Conservation (phyloP, 1,284 basidiomycete species). For the Marasmius oreades region DNA sequence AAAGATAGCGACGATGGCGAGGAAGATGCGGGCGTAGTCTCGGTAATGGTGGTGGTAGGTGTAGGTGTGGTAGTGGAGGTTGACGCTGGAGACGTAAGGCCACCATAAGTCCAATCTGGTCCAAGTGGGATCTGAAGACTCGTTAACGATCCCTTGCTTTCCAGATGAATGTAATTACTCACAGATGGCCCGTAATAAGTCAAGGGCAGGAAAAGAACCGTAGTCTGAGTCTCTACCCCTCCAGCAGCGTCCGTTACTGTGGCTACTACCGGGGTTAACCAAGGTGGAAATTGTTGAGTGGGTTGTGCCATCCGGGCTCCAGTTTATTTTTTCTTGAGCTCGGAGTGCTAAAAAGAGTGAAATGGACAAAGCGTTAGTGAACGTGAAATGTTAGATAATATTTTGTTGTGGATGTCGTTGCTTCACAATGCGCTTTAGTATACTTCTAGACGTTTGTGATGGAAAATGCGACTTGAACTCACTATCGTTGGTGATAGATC, state of each 20-base stretch:
- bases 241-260: slow-evolving; percentile 49
- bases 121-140: slow-evolving; percentile 14
- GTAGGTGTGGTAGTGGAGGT: slow-evolving; percentile 23
- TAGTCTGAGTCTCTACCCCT: slow-evolving; percentile 45
- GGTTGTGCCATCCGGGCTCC: slow-evolving; percentile 44
- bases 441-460: no score
- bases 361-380: no score
- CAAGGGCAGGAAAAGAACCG: slow-evolving; percentile 54
- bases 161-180: slow-evolving; percentile 29
- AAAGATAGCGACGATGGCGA: slow-evolving; percentile 20
- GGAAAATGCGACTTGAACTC: no score
- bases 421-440: no score
- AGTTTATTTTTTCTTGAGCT: no score
- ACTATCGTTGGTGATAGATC: no score
- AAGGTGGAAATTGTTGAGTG: slow-evolving; percentile 60
- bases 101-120: slow-evolving; percentile 50
- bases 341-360: no score
- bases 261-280: slow-evolving; percentile 54
- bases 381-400: no score
- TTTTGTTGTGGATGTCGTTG: no score
- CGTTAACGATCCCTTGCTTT: background rate
- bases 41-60: slow-evolving; percentile 15
- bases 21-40: slow-evolving; percentile 14
- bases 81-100: slow-evolving; percentile 40
- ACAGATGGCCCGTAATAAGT: slow-evolving; percentile 76